Evolutionary conservation across 2,329 filamentous ascomycete species (phyloP).

Genomic region (Claviceps lovelessii): DNA sequence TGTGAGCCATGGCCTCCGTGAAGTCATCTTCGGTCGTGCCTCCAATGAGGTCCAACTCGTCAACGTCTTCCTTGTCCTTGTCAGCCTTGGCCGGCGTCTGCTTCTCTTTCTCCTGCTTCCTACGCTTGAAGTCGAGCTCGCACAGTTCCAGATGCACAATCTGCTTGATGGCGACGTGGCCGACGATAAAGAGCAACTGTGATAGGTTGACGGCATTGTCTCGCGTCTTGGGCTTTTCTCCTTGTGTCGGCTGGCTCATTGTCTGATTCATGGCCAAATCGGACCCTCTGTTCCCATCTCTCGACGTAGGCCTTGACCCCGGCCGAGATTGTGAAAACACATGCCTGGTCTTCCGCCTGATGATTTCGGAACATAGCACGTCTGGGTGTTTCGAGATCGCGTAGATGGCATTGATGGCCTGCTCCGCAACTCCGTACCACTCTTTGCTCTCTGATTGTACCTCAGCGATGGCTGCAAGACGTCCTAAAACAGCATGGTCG

Average conservation of each 20-base stretch:
- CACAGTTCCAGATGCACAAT: slow-evolving; percentile 97
- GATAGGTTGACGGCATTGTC: slow-evolving; percentile 66
- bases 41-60: slow-evolving; percentile 91
- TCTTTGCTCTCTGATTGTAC: slow-evolving; percentile 82
- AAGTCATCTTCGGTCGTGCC: slow-evolving; percentile 93
- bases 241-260: slow-evolving; percentile 5
- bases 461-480: slow-evolving; percentile 72
- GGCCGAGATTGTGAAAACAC: slow-evolving; percentile 48
- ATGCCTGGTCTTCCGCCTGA: slow-evolving; percentile 69
- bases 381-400: slow-evolving; percentile 88
- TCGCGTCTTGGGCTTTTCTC: slow-evolving; percentile 32
- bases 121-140: slow-evolving; percentile 91
- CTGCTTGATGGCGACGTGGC: slow-evolving; percentile 95
- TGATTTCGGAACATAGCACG: slow-evolving; percentile 77
- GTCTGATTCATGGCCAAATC: slow-evolving; percentile 19
- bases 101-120: slow-evolving; percentile 83
- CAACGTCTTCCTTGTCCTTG: slow-evolving; percentile 47
- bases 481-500: slow-evolving; percentile 73
- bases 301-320: slow-evolving; percentile 26
- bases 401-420: slow-evolving; percentile 92
- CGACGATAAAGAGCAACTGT: slow-evolving; percentile 86
- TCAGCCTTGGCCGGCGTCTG: slow-evolving; percentile 31
- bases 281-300: slow-evolving; percentile 26
- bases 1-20: slow-evolving; percentile 70
- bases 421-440: slow-evolving; percentile 91